Evolutionary conservation across 257 asterid genomes (phyloP).

Genomic region (Fraxinus excelsior): DNA sequence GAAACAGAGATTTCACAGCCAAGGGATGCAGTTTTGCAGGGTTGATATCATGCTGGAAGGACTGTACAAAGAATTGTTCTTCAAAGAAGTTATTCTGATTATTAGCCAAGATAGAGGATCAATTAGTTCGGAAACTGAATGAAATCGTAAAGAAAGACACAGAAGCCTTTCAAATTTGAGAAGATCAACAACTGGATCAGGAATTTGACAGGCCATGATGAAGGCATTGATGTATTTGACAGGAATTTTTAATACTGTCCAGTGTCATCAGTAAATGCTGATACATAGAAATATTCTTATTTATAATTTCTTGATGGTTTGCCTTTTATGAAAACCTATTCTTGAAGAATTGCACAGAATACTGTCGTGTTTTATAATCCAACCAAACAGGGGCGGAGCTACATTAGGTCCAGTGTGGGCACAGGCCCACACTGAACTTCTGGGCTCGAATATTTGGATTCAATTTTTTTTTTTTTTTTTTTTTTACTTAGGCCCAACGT

Average conservation of each 20-base stretch:
- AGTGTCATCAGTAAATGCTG: neutral
- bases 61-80: slow-evolving; percentile 51
- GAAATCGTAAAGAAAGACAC: neutral
- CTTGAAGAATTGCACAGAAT: neutral
- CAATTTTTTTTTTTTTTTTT: no score
- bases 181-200: neutral
- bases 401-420: no score
- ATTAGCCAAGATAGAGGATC: neutral
- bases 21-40: slow-evolving; percentile 44
- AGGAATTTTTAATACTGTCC: neutral
- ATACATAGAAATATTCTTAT: neutral
- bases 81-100: slow-evolving; percentile 33
- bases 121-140: neutral
- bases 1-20: slow-evolving; percentile 50
- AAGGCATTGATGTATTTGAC: neutral
- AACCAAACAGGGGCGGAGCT: no score
- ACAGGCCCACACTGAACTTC: no score
- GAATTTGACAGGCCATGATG: neutral
- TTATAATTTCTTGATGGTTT: neutral
- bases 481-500: no score
- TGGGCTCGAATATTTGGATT: no score
- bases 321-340: neutral
- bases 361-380: neutral
- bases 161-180: neutral
- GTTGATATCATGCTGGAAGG: slow-evolving; percentile 61